phyloP scores from a whole-genome alignment of 73 alveolate genomes.

The Tetrahymena thermophila region DNA sequence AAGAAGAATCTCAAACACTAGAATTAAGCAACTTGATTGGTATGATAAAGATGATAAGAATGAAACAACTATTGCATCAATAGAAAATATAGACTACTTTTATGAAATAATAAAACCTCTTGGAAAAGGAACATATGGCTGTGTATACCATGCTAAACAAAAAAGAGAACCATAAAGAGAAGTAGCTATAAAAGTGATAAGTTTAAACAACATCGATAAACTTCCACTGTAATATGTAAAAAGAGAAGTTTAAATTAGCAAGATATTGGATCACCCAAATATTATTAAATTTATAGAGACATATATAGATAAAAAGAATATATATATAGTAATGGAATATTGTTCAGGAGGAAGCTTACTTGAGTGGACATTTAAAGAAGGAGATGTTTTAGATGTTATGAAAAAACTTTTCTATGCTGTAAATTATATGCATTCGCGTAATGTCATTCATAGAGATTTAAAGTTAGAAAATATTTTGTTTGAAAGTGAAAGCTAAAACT shows the following conservation, averaged over 20 bases:
- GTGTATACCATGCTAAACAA: background rate
- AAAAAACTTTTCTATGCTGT: constrained; percentile 67
- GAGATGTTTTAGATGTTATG: constrained; percentile 67
- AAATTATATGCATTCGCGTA: constrained; percentile 70
- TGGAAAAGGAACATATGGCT: background rate
- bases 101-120: background rate
- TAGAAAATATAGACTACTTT: background rate
- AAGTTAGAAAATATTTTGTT: constrained; percentile 81
- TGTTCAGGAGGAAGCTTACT: constrained; percentile 72
- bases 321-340: constrained; percentile 72
- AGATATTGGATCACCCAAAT: constrained; percentile 64
- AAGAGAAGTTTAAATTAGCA: constrained; percentile 70
- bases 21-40: background rate
- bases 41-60: background rate
- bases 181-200: background rate
- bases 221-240: constrained; percentile 35
- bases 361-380: constrained; percentile 29
- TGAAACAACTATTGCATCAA: background rate
- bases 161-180: background rate
- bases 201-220: background rate
- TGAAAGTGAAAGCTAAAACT: constrained; percentile 35
- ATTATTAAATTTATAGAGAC: constrained; percentile 55
- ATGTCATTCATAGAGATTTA: constrained; percentile 76
- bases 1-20: background rate
- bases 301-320: constrained; percentile 63